These are phyloP conservation scores for Crepidotus variabilis DNA, from an alignment of 768 basidiomycete genomes.

Conservation along the genomic window DNA sequence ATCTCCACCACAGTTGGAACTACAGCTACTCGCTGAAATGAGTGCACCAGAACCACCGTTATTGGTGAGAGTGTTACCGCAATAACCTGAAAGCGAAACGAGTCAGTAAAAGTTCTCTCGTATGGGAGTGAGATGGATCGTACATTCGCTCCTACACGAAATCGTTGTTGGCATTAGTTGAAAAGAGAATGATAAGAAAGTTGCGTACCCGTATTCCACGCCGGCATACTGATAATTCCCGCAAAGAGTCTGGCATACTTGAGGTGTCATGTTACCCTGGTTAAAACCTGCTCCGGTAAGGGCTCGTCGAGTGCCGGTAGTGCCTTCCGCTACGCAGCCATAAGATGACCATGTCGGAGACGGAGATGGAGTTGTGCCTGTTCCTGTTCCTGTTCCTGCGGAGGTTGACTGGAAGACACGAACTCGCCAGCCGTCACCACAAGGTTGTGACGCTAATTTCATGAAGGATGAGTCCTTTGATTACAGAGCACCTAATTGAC, in stretches of 20 bases:
- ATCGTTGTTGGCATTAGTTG: neutral
- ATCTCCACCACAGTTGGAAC: conserved; percentile 20
- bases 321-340: conserved; percentile 32
- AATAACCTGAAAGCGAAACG: conserved; percentile 16
- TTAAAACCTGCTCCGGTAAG: conserved; percentile 24
- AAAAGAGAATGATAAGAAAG: neutral
- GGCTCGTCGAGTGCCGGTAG: conserved; percentile 27
- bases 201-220: conserved; percentile 28
- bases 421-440: conserved; percentile 26
- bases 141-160: conserved; percentile 14
- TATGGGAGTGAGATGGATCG: neutral
- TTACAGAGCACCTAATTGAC: neutral
- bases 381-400: conserved; percentile 4
- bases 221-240: conserved; percentile 27
- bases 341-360: conserved; percentile 16
- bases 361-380: conserved; percentile 6
- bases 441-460: conserved; percentile 22
- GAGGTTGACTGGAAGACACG: conserved; percentile 19
- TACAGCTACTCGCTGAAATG: conserved; percentile 18
- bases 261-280: conserved; percentile 26
- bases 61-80: conserved; percentile 23
- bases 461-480: neutral
- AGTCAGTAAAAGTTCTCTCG: neutral
- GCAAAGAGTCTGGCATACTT: conserved; percentile 27
- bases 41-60: conserved; percentile 27